Percentiles rank a stretch among this genome's conserved stretches.
Conservation (phyloP, 345 rosid species). For the Gynandropsis gynandra region DNA sequence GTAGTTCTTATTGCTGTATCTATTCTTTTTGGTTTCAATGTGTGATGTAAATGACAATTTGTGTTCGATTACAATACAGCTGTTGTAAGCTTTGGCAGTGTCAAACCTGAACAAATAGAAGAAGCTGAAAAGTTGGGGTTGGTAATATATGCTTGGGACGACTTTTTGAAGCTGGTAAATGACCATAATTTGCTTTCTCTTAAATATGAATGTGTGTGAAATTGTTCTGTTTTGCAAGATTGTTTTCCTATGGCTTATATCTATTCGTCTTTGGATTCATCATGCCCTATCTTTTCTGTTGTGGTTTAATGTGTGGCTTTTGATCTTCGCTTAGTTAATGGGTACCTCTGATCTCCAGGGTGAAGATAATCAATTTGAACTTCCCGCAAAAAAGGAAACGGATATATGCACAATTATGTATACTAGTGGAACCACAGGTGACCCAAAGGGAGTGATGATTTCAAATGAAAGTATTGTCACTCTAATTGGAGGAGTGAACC, state of each 20-base stretch:
- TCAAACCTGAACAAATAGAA: slow-evolving; percentile 47
- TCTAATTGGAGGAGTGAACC: slow-evolving; percentile 63
- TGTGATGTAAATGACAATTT: slow-evolving; percentile 14
- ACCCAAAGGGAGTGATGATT: slow-evolving; percentile 92
- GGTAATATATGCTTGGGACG: slow-evolving; percentile 64
- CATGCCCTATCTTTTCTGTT: neutral
- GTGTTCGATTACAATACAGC: slow-evolving; percentile 35
- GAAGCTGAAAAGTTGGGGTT: slow-evolving; percentile 54
- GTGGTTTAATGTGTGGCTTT: too few relatives aligned
- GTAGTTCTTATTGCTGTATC: slow-evolving; percentile 15
- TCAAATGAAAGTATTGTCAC: slow-evolving; percentile 82
- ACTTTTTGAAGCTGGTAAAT: slow-evolving; percentile 58
- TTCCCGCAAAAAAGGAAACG: slow-evolving; percentile 54
- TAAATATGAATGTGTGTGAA: neutral
- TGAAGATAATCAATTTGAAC: slow-evolving; percentile 54
- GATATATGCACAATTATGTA: slow-evolving; percentile 97
- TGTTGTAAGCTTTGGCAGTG: slow-evolving; percentile 76
- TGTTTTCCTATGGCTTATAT: neutral
- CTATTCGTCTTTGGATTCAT: neutral
- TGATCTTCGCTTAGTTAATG: too few relatives aligned
- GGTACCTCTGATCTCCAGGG: slow-evolving; percentile 40
- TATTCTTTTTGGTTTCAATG: neutral
- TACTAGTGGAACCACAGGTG: slow-evolving; percentile 99
- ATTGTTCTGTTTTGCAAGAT: neutral
- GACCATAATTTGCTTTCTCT: neutral